Evolutionary conservation across 2,329 filamentous ascomycete genomes (phyloP), one percentile per base, ranked within the genome.

Genomic region (Alternaria sp.): DNA sequence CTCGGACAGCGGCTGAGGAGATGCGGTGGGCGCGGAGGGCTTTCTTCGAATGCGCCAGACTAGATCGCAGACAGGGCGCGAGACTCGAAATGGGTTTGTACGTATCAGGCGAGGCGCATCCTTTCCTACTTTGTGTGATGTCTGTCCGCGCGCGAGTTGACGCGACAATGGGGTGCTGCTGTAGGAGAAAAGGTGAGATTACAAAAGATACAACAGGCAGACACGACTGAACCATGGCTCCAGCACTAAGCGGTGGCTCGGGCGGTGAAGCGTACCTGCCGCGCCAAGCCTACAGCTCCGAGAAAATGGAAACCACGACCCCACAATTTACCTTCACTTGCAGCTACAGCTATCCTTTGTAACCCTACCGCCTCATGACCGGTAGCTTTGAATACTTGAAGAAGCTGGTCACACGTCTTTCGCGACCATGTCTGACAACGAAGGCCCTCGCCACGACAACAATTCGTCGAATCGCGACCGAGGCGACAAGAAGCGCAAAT

Each of bases 401-500:
- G 65, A 72, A 57, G 52, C 67, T 67, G 54, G 63, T 59, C 58
- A 70, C 46, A 59, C 68, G 54, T 57, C 57, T 62, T 30, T 55
- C 53, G 51, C 65, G 60, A 53, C 69, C 64, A 75, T 75, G 73
- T 67, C 70, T 59, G 62, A 70, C 53, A 53, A 69, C 41, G 53
- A 59, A 43, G 51, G 46, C 30, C 42, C 68, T 18, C 67, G 61
- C 60, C 52, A 64, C 67, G 72, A 66, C 71, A 61, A 63, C 58
- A 52, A 62, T 46, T 59, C 65, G 58, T 59, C 64, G 51, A 58
- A 64, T 63, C 59, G 61, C 69, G 68, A 75, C 66, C 63, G 63
- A 54, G 72, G 61, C 67, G 70, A 75, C 64, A 67, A 66, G 63
- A 76, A 76, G 71, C 72, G 74, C 63, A 75, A 75, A 63, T 72